Percentiles rank a stretch among this genome's conserved stretches.
Evolutionary conservation across 352 stramenopile species (phyloP).

Genomic region (Globisporangium nodosum): DNA sequence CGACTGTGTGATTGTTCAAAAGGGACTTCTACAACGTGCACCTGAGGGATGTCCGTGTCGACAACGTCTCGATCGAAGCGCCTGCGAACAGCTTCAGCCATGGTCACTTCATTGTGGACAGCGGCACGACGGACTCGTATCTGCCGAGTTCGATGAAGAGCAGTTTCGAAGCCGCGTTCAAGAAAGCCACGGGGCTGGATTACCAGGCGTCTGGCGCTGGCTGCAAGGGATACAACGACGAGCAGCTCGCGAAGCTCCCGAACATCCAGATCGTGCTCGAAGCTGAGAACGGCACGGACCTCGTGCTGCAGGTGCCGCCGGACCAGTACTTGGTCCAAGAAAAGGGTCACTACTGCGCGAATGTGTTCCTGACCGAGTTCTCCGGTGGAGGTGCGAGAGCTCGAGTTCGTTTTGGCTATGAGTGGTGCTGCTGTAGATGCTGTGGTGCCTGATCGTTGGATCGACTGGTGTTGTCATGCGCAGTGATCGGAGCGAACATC

Average conservation of each 20-base stretch:
- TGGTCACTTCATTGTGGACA: conserved; percentile 80
- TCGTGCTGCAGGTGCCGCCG: conserved; percentile 24
- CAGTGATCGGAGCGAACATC: conserved; percentile 42
- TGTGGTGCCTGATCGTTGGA: neutral
- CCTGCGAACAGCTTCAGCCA: conserved; percentile 27
- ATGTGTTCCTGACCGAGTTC: conserved; percentile 28
- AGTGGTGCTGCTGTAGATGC: too few species aligned
- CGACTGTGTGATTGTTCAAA: neutral
- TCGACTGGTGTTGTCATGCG: neutral
- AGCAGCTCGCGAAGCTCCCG: conserved; percentile 24
- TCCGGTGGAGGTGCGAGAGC: conserved; percentile 24
- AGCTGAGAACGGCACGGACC: conserved; percentile 16
- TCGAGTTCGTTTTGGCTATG: neutral
- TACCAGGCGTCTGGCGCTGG: neutral
- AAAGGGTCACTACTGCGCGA: conserved; percentile 24
- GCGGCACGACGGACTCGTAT: conserved; percentile 82
- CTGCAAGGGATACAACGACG: conserved; percentile 19
- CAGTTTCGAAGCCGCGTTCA: conserved; percentile 23
- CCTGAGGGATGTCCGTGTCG: conserved; percentile 63
- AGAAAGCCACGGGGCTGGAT: conserved; percentile 16
- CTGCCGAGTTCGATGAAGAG: conserved; percentile 31
- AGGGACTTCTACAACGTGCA: conserved; percentile 66
- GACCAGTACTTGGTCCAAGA: conserved; percentile 32
- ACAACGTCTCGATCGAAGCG: conserved; percentile 49
- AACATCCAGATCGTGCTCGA: conserved; percentile 33